Conservation (phyloP, 2,329 filamentous ascomycete genomes). For the Colletotrichum ledebouriae region DNA sequence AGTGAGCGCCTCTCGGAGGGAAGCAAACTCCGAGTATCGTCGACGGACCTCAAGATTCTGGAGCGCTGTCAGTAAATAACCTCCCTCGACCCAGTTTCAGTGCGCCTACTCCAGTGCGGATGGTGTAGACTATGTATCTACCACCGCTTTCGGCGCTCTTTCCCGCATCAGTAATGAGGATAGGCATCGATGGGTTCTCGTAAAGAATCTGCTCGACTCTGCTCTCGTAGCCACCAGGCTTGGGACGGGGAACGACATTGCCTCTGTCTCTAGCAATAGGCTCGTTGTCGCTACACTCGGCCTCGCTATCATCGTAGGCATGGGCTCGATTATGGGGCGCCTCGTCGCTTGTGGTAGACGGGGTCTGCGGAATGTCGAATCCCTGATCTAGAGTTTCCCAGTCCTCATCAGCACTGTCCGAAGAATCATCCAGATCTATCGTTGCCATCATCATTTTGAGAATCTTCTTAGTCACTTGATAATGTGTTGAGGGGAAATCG, state of each 20-base stretch:
- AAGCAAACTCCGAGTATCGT: conserved; percentile 96
- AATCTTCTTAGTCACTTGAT: conserved; percentile 27
- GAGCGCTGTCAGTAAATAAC: conserved; percentile 8
- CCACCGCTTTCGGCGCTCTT: conserved; percentile 95
- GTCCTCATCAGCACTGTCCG: conserved; percentile 58
- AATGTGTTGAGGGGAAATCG: conserved; percentile 8
- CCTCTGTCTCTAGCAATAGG: conserved; percentile 51
- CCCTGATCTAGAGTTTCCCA: conserved; percentile 64
- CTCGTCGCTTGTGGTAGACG: conserved; percentile 77
- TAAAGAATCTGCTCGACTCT: conserved; percentile 98
- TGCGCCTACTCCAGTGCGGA: conserved; percentile 84
- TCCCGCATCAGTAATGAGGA: conserved; percentile 93
- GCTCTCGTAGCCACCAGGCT: conserved; percentile 92
- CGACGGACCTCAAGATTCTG: conserved; percentile 96
- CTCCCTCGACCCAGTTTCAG: conserved; percentile 6
- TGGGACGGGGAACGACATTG: conserved; percentile 68
- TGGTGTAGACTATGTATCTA: conserved; percentile 97
- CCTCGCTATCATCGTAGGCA: conserved; percentile 55
- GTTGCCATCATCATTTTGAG: conserved; percentile 56
- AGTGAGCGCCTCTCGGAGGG: conserved; percentile 87
- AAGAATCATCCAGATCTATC: conserved; percentile 52
- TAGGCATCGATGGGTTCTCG: conserved; percentile 90
- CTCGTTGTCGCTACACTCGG: conserved; percentile 65
- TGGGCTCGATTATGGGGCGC: conserved; percentile 63
- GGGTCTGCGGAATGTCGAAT: conserved; percentile 78